These are phyloP conservation scores for Picochlorum sp. DNA, from an alignment of 139 green algal species.

Conservation along the genomic window DNA sequence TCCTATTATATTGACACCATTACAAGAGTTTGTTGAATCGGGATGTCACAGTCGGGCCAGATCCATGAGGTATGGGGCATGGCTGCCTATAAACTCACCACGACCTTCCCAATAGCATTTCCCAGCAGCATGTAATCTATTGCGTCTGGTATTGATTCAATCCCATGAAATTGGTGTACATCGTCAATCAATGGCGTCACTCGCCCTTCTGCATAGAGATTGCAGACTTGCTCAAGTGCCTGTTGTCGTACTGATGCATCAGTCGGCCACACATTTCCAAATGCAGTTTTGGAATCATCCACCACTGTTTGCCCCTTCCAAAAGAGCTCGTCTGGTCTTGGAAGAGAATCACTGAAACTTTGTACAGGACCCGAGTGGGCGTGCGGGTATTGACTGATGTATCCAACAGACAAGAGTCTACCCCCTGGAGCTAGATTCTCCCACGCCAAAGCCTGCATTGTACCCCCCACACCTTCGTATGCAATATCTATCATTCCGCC, in stretches of 20 bases:
- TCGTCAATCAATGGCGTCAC: slow-evolving; percentile 40
- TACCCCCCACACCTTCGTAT: slow-evolving; percentile 60
- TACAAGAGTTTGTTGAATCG: no score
- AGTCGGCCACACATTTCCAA: slow-evolving; percentile 27
- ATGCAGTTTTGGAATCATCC: slow-evolving; percentile 70
- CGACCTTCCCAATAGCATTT: slow-evolving; percentile 66
- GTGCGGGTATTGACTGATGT: slow-evolving; percentile 43
- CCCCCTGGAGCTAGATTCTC: slow-evolving; percentile 53
- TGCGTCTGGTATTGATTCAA: slow-evolving; percentile 50
- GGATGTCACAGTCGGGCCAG: no score
- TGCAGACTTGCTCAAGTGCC: slow-evolving; percentile 33
- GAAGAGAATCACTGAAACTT: slow-evolving; percentile 24
- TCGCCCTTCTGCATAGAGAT: slow-evolving; percentile 19
- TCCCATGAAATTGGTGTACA: slow-evolving; percentile 23
- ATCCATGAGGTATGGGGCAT: no score
- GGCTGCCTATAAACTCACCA: no score
- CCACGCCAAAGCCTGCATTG: slow-evolving; percentile 62
- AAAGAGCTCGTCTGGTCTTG: slow-evolving; percentile 64
- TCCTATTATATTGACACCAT: no score
- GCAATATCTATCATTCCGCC: slow-evolving; percentile 53
- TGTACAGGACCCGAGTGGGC: slow-evolving; percentile 22
- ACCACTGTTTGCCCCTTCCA: slow-evolving; percentile 51
- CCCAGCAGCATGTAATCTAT: slow-evolving; percentile 65
- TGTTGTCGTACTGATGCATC: not conserved
- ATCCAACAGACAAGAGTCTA: slow-evolving; percentile 66